Percentiles rank a stretch among this genome's conserved stretches.
These are phyloP conservation scores for Pythium sp. DNA, from an alignment of 352 stramenopile species.

Conservation along the genomic window DNA sequence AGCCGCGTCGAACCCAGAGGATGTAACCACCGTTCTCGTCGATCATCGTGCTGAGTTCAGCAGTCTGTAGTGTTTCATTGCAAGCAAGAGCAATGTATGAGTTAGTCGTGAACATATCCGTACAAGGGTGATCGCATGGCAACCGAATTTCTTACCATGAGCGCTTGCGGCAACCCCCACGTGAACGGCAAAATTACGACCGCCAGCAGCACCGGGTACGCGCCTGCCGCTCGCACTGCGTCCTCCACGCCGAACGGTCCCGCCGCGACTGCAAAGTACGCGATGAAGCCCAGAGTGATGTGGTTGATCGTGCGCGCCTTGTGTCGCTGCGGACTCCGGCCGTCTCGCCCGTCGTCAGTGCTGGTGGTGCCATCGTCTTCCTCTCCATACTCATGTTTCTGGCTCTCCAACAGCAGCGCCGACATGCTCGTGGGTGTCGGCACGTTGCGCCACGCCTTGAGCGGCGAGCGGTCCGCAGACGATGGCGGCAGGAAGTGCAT, in stretches of 20 bases:
- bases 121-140: too few relatives aligned
- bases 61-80: constrained; percentile 31
- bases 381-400: constrained; percentile 36
- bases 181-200: constrained; percentile 76
- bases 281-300: constrained; percentile 80
- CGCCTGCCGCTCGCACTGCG: constrained; percentile 64
- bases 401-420: constrained; percentile 42
- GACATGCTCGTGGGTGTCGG: constrained; percentile 38
- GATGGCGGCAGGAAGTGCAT: constrained; percentile 72
- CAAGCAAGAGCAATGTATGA: not conserved
- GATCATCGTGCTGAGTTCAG: constrained; percentile 83
- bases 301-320: constrained; percentile 77
- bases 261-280: constrained; percentile 78
- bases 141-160: constrained; percentile 52
- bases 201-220: constrained; percentile 67
- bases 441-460: constrained; percentile 75
- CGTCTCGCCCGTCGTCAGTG: constrained; percentile 20
- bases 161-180: constrained; percentile 77
- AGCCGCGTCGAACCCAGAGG: constrained; percentile 73
- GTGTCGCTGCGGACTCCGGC: constrained; percentile 22
- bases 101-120: not conserved
- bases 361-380: constrained; percentile 24
- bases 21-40: constrained; percentile 86
- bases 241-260: constrained; percentile 81
- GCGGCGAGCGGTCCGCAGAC: constrained; percentile 66